Base-by-base conservation (phyloP, 2,329 filamentous ascomycete species). In the Epichloe sp. region DNA sequence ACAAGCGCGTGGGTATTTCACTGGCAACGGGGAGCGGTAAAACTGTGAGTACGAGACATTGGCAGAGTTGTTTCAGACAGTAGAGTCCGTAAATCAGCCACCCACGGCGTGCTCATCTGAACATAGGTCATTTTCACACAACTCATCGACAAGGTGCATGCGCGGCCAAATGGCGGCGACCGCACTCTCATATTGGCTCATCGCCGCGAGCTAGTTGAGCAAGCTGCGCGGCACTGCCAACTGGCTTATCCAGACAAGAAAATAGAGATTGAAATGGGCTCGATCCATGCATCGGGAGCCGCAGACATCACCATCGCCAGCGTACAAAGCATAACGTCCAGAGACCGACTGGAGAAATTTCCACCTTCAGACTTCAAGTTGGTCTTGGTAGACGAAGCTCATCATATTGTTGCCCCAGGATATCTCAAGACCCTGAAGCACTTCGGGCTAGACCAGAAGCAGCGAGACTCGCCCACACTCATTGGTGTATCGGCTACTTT, bases 271-370 rank as follows among this genome's bases (percentile, higher is more conserved):
- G 93, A 98, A 65, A 95, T 97, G 89, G 89, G 86, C 36, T 78
- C 77, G 44, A 71, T 79, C 46, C 82, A 85, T 58, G 86, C 91
- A 2, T 83, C 83, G 3, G 91, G 91, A 6, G 67, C 71, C 1
- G 91, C 90, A 51, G 91, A 98, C 66, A 96, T 98, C 58, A 96
- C 91, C 8, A 77, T 98, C 48, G 93, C 91, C 44, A 96, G 91
- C 36, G 77, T 98, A 37, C 83, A 85, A 61, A 96, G 88, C 65
- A 81, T 98, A 58, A 80, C 76, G 7, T 94, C 87, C 5, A 79
- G 80, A 12, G 79, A 83, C 49, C 79, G 93, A 2, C 75, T 97
- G n/a, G 63, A 67, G 37, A 96, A 95, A 63, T 97, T 91, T 60
- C 80, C 94, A 57, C 86, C 89, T 0, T 67, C 66, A 0, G 73